phyloP scores from a whole-genome alignment of 2,329 filamentous ascomycete species.

The Botrytis medusae region DNA sequence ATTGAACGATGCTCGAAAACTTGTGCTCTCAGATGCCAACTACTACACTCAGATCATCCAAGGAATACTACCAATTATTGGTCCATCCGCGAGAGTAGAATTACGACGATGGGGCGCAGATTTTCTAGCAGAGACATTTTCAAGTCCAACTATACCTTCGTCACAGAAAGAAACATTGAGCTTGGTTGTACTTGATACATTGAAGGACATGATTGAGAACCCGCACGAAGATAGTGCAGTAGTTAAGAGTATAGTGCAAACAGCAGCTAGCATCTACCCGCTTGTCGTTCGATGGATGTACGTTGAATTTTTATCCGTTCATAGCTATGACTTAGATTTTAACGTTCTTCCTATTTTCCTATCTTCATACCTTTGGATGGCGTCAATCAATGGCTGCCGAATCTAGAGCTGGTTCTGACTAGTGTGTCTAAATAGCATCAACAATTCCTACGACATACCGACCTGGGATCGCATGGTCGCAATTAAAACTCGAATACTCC shows the following conservation, averaged over 20 bases:
- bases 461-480: conserved; percentile 85
- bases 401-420: conserved; percentile 32
- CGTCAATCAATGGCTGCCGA: background rate
- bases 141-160: conserved; percentile 77
- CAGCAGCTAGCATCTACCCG: conserved; percentile 89
- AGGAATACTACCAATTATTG: conserved; percentile 89
- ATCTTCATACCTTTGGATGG: background rate
- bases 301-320: conserved; percentile 47
- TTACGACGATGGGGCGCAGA: conserved; percentile 94
- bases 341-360: background rate
- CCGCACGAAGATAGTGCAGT: conserved; percentile 77
- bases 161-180: conserved; percentile 80
- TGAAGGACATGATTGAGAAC: conserved; percentile 69
- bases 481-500: conserved; percentile 86
- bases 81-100: conserved; percentile 70
- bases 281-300: conserved; percentile 93
- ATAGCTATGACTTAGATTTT: conserved; percentile 18
- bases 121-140: conserved; percentile 93
- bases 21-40: conserved; percentile 81
- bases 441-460: conserved; percentile 76
- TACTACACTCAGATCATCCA: conserved; percentile 92
- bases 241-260: conserved; percentile 82
- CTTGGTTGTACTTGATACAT: conserved; percentile 72
- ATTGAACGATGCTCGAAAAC: conserved; percentile 84
- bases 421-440: conserved; percentile 60